Percentiles rank a stretch among this genome's conserved stretches.
Conservation (phyloP, 2,329 filamentous ascomycete genomes). For the Cordyceps cateniannulata region DNA sequence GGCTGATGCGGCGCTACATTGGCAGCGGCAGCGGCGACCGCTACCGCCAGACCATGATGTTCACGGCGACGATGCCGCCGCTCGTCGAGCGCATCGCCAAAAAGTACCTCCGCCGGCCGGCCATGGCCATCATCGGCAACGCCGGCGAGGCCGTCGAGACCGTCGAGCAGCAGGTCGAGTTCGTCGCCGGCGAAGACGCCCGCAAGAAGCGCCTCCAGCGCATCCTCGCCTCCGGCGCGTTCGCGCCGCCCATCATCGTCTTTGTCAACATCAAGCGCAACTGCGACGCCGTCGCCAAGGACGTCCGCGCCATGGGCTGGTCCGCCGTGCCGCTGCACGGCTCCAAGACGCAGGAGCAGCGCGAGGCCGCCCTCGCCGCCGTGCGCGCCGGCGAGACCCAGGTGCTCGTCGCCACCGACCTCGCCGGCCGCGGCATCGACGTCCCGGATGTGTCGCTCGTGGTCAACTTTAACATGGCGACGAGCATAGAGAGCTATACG, state of each 20-base stretch:
- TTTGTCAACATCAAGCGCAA: slow-evolving; percentile 99
- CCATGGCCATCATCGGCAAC: slow-evolving; percentile 91
- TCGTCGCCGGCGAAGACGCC: slow-evolving; percentile 85
- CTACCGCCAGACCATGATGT: slow-evolving; percentile 99
- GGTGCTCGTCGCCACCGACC: slow-evolving; percentile 89
- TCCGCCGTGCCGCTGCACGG: slow-evolving; percentile 86
- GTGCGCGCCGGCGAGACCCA: slow-evolving; percentile 74
- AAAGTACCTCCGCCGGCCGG: slow-evolving; percentile 88
- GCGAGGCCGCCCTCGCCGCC: slow-evolving; percentile 84
- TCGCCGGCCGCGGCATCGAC: slow-evolving; percentile 96
- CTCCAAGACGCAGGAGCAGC: slow-evolving; percentile 94
- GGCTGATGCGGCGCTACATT: slow-evolving; percentile 76
- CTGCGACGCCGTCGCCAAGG: slow-evolving; percentile 88
- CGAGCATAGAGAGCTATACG: slow-evolving; percentile 87
- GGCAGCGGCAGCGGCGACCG: slow-evolving; percentile 47
- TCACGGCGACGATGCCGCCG: slow-evolving; percentile 95
- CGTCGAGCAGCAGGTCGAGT: slow-evolving; percentile 94
- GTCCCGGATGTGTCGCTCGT: slow-evolving; percentile 90
- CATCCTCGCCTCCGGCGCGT: slow-evolving; percentile 75
- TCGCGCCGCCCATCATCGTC: slow-evolving; percentile 87
- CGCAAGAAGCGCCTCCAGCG: slow-evolving; percentile 93
- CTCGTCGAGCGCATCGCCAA: slow-evolving; percentile 93
- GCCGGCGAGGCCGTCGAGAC: slow-evolving; percentile 94
- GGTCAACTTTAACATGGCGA: slow-evolving; percentile 98
- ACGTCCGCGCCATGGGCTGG: slow-evolving; percentile 93